Base-by-base conservation (phyloP, 1,284 basidiomycete species). In the Prillingera fragicola region DNA sequence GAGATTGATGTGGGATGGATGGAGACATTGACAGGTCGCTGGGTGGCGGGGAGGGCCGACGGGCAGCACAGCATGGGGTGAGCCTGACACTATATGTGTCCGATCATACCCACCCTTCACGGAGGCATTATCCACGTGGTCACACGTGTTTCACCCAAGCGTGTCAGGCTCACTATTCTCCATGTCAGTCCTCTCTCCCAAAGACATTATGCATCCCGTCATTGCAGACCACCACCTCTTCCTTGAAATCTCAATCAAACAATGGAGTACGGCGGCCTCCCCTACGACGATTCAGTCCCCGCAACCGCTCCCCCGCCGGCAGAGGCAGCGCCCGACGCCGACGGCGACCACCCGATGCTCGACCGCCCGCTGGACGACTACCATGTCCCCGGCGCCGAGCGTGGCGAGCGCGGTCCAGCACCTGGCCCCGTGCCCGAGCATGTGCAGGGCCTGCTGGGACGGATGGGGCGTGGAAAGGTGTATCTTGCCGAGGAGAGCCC, bases 381-480 rank as follows among this genome's bases (percentile, higher is more conserved):
- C 31, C n/a, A n/a, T 9, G 39, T 39, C 19, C 34, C 39, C 34
- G 23, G 21, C 17, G 35, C 14, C 21, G 15, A n/a, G 4, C 22
- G 35, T 4, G 22, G 28, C 22, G 26, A 32, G 17, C n/a, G 41
- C 25, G 10, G 1, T 5, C 38, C 44, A 5, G 38, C 42, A 17
- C 19, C 5, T 13, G 31, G 37, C 8, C 50, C 45, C 7, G 45
- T 69, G 4, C 65, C 67, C 0, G 60, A 62, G 10, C 62, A 66
- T 43, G 65, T 67, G 5, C 45, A 58, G 43, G 36, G 41, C n/a
- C 55, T 69, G 18, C 56, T 69, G 56, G 59, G 59, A 2, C 46
- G 67, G n/a, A 69, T 69, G 67, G 52, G 57, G 2, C 51, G 55
- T 41, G 60, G 60, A 13, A 69, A 69, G 42, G 59, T 69, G 18